Conservation (phyloP, 768 basidiomycete species). For the Melanogaster broomeanus region DNA sequence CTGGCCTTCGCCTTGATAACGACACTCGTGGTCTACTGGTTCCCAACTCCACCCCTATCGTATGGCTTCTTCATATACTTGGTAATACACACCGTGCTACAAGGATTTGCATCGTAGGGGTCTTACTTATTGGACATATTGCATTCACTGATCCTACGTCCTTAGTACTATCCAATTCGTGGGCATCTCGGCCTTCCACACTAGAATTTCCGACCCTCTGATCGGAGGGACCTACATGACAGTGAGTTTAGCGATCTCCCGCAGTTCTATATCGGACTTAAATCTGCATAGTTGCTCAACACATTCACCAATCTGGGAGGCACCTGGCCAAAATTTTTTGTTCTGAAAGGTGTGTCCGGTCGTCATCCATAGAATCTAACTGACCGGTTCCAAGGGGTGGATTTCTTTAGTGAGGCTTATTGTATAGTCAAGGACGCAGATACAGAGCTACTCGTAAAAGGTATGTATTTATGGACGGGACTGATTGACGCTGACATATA, state of each 20-base stretch:
- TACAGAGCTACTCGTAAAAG: conserved; percentile 52
- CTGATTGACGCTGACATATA: conserved; percentile 8
- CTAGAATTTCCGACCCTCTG: conserved; percentile 90
- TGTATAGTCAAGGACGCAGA: conserved; percentile 71
- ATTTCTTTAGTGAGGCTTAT: conserved; percentile 81
- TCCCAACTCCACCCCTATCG: conserved; percentile 77
- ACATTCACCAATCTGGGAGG: conserved; percentile 97
- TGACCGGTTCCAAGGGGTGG: conserved; percentile 61
- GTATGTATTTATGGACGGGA: conserved; percentile 35
- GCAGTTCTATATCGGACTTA: conserved; percentile 3
- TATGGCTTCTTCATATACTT: conserved; percentile 79
- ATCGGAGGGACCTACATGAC: conserved; percentile 99
- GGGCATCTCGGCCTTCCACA: conserved; percentile 98
- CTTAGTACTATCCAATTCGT: conserved; percentile 96
- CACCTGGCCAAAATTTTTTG: conserved; percentile 96
- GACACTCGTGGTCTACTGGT: conserved; percentile 78
- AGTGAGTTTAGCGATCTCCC: conserved; percentile 44
- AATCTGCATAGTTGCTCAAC: conserved; percentile 70
- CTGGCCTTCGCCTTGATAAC: conserved; percentile 71
- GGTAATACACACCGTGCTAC: conserved; percentile 77
- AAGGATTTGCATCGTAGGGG: conserved; percentile 82
- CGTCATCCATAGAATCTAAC: not conserved
- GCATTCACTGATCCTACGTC: conserved; percentile 4
- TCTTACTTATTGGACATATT: not conserved
- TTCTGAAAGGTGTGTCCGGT: conserved; percentile 71